Evolutionary conservation across 2,329 filamentous ascomycete genomes (phyloP).

Genomic region (Diaporthe ilicicola): DNA sequence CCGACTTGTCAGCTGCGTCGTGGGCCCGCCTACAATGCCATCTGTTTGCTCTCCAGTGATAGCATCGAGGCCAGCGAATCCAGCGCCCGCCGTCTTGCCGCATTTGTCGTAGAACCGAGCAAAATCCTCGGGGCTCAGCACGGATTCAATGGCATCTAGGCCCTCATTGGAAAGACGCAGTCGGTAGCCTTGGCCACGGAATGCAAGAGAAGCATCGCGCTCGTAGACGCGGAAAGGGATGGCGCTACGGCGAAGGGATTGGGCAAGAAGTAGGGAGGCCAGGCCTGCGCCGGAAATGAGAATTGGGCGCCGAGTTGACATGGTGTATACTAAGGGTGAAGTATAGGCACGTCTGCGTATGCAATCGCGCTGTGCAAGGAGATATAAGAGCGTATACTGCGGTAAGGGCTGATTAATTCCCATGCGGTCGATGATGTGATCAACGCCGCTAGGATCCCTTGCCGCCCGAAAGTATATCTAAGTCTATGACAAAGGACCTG

Average conservation of each 20-base stretch:
- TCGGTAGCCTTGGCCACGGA: conserved; percentile 70
- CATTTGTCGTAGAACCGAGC: conserved; percentile 66
- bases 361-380: background rate
- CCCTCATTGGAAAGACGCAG: conserved; percentile 65
- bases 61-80: conserved; percentile 60
- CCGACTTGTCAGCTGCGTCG: conserved; percentile 52
- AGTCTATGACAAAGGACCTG: background rate
- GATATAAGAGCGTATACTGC: background rate
- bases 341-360: background rate
- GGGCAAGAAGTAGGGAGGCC: conserved; percentile 53
- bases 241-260: conserved; percentile 48
- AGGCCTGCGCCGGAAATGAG: conserved; percentile 54
- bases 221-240: conserved; percentile 67
- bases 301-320: conserved; percentile 36
- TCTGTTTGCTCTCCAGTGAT: conserved; percentile 57
- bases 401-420: background rate
- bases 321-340: background rate
- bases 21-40: conserved; percentile 38
- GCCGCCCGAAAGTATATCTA: background rate
- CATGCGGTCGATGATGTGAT: background rate
- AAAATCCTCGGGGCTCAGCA: conserved; percentile 57
- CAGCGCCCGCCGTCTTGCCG: conserved; percentile 66
- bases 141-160: conserved; percentile 67
- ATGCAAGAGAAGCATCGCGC: conserved; percentile 57
- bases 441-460: background rate